These are phyloP conservation scores for Guyanaporus albipodus DNA, from an alignment of 768 basidiomycete species.

Conservation along the genomic window DNA sequence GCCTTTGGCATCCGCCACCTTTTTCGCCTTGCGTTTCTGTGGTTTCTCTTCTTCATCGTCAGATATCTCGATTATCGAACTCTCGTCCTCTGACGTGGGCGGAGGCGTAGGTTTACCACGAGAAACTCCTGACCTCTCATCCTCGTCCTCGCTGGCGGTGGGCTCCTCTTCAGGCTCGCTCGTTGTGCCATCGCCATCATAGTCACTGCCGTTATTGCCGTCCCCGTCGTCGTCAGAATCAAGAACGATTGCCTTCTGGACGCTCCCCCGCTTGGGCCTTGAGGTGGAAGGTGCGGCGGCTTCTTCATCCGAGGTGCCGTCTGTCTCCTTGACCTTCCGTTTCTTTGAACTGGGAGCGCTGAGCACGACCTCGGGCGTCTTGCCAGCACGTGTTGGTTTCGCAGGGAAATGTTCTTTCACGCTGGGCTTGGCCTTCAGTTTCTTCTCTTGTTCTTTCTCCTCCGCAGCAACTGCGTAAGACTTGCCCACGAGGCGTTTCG, in stretches of 20 bases:
- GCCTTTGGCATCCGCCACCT: constrained; percentile 17
- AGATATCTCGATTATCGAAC: constrained; percentile 18
- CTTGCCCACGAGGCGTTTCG: constrained; percentile 75
- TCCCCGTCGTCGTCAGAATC: constrained; percentile 53
- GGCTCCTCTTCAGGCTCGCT: constrained; percentile 41
- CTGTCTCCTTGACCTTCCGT: constrained; percentile 16
- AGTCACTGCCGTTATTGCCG: constrained; percentile 22
- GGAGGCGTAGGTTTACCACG: constrained; percentile 26
- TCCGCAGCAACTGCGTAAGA: constrained; percentile 62
- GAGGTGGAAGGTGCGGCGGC: constrained; percentile 34
- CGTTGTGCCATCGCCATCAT: constrained; percentile 26
- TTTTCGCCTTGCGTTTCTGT: constrained; percentile 31
- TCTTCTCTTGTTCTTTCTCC: constrained; percentile 23
- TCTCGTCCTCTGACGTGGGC: constrained; percentile 33
- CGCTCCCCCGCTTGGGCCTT: constrained; percentile 35
- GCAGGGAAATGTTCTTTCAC: constrained; percentile 24
- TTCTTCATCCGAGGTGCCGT: constrained; percentile 25
- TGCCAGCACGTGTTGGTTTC: constrained; percentile 36
- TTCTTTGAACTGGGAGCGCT: constrained; percentile 23
- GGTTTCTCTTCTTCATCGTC: constrained; percentile 28
- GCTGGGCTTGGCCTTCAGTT: constrained; percentile 12
- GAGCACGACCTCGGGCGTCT: constrained; percentile 58
- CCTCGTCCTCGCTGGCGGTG: constrained; percentile 22
- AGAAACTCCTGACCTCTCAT: constrained; percentile 22
- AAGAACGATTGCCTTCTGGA: constrained; percentile 39